Percentiles rank a stretch among this genome's conserved stretches.
phyloP scores from a whole-genome alignment of 176 grass and related monocot species.

The Carex kokanica region DNA sequence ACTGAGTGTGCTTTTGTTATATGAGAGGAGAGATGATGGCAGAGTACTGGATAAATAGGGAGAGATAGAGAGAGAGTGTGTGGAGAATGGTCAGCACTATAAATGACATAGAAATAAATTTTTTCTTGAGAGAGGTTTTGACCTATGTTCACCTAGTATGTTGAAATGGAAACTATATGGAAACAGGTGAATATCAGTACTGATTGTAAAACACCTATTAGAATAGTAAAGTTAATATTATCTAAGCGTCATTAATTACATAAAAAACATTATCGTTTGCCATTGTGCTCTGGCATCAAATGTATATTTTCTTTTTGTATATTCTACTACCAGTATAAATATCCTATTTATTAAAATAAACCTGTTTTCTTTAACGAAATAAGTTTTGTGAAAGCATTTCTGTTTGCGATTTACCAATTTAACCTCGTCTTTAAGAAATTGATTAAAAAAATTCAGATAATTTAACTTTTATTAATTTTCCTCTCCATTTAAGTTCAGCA shows the following conservation, averaged over 20 bases:
- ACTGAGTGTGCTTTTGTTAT: not conserved
- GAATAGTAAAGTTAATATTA: conserved; percentile 11
- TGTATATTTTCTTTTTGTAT: not conserved
- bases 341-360: not conserved
- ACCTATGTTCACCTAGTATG: conserved; percentile 20
- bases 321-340: not conserved
- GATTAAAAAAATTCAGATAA: not conserved
- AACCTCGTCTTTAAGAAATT: not conserved
- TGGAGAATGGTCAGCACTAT: conserved; percentile 37
- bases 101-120: conserved; percentile 36
- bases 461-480: not conserved
- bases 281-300: not conserved
- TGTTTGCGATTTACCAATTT: not conserved
- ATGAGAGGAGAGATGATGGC: conserved; percentile 11
- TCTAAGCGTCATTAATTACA: not conserved
- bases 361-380: not conserved
- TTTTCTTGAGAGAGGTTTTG: conserved; percentile 20
- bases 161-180: not conserved
- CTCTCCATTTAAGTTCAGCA: not conserved
- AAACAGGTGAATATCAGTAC: not conserved
- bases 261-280: not conserved
- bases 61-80: not conserved
- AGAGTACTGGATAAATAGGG: conserved; percentile 17
- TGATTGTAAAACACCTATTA: conserved; percentile 5
- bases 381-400: not conserved